Evolutionary conservation across 2,329 filamentous ascomycete species (phyloP).

Genomic region (Cladosporium sp.): DNA sequence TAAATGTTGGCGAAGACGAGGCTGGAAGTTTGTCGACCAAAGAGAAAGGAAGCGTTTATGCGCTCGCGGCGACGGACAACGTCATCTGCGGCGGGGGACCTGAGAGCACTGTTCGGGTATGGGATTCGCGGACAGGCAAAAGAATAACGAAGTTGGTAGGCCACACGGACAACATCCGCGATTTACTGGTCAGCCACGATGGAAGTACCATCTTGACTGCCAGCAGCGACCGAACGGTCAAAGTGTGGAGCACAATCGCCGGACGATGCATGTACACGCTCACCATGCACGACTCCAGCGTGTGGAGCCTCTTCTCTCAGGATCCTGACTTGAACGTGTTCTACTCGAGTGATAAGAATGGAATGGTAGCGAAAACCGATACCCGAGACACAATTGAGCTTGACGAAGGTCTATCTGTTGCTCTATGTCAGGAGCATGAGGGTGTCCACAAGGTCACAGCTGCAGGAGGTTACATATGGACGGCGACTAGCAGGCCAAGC

Average conservation of each 20-base stretch:
- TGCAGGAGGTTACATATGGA: constrained; percentile 75
- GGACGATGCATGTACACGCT: constrained; percentile 96
- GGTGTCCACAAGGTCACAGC: constrained; percentile 63
- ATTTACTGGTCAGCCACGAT: constrained; percentile 81
- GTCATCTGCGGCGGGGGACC: constrained; percentile 90
- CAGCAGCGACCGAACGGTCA: constrained; percentile 94
- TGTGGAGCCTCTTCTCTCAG: constrained; percentile 92
- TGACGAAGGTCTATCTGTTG: constrained; percentile 84
- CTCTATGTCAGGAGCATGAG: constrained; percentile 87
- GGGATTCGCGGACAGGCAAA: constrained; percentile 85
- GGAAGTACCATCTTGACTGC: constrained; percentile 91
- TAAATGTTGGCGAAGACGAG: constrained; percentile 79
- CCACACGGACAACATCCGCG: constrained; percentile 89
- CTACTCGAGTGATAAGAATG: constrained; percentile 90
- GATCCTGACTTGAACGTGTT: constrained; percentile 82
- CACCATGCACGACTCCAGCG: constrained; percentile 97
- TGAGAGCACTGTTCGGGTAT: constrained; percentile 85
- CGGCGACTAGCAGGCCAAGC: constrained; percentile 80
- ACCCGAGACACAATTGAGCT: constrained; percentile 69
- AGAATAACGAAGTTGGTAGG: constrained; percentile 94
- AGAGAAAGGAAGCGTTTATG: constrained; percentile 94
- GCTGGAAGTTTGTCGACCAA: constrained; percentile 59
- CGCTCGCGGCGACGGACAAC: constrained; percentile 71
- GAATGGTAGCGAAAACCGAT: constrained; percentile 94
- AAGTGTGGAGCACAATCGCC: constrained; percentile 93